A percentile compares a stretch with the other conserved stretches of the same genome.
These are phyloP conservation scores for Mycena polygramma DNA, from an alignment of 768 basidiomycete species.

Conservation along the genomic window DNA sequence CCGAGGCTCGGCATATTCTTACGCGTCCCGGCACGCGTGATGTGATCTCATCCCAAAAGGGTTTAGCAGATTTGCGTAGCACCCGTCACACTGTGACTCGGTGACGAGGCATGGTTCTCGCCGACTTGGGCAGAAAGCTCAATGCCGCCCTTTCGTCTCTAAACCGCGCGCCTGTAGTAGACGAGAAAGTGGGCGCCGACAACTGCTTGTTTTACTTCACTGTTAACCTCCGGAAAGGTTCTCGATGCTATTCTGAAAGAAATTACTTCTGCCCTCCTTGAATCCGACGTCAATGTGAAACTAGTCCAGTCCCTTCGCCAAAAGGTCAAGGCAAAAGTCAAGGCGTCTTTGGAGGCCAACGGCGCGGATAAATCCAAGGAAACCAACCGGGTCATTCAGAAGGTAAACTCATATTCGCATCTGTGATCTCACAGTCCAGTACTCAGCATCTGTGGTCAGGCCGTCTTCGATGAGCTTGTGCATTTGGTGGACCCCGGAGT, in stretches of 20 bases:
- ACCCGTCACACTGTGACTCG: conserved; percentile 26
- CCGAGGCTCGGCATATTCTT: too few species aligned
- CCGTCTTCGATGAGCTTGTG: conserved; percentile 97
- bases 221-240: conserved; percentile 64
- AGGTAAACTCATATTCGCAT: conserved; percentile 62
- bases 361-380: conserved; percentile 82
- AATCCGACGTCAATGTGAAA: conserved; percentile 99
- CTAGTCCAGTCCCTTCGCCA: conserved; percentile 88
- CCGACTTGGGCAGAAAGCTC: conserved; percentile 93
- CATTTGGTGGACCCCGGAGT: conserved; percentile 95
- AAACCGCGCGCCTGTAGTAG: conserved; percentile 86
- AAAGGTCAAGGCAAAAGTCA: conserved; percentile 92
- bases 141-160: conserved; percentile 94
- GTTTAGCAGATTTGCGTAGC: too few species aligned
- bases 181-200: conserved; percentile 80
- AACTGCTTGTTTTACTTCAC: background rate
- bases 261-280: conserved; percentile 92
- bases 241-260: conserved; percentile 96
- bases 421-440: background rate
- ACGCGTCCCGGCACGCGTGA: too few species aligned
- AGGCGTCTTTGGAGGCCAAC: conserved; percentile 78
- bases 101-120: conserved; percentile 84
- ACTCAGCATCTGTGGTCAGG: conserved; percentile 58
- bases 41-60: too few species aligned
- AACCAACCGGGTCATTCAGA: conserved; percentile 90